Evolutionary conservation across 768 basidiomycete species (phyloP).

Genomic region (Gelatoporia subvermispora): DNA sequence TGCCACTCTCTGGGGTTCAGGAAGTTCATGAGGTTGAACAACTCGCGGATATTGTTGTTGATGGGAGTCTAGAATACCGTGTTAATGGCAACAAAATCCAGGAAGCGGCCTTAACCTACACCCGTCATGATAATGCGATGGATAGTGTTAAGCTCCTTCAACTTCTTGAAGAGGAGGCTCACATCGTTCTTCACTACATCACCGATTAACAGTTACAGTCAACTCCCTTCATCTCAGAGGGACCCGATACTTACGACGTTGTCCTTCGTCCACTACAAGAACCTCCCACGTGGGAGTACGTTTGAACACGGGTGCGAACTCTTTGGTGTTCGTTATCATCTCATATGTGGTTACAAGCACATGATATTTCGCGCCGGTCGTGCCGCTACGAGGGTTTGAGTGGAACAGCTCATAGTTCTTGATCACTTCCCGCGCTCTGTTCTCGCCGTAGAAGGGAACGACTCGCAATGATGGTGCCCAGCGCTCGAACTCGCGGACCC

Average conservation of each 20-base stretch:
- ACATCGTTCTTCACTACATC: conserved; percentile 61
- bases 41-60: conserved; percentile 94
- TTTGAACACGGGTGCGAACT: conserved; percentile 74
- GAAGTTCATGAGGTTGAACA: conserved; percentile 98
- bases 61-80: conserved; percentile 64
- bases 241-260: conserved; percentile 58
- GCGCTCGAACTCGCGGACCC: conserved; percentile 90
- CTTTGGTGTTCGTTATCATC: conserved; percentile 61
- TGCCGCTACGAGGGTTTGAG: conserved; percentile 26
- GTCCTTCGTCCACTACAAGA: conserved; percentile 92
- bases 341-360: conserved; percentile 94
- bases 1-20: conserved; percentile 74
- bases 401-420: conserved; percentile 80
- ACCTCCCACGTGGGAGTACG: conserved; percentile 87
- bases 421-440: conserved; percentile 74
- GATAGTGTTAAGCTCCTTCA: conserved; percentile 71
- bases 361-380: conserved; percentile 68
- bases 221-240: conserved; percentile 5
- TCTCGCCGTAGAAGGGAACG: conserved; percentile 84
- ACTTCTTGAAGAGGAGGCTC: conserved; percentile 74
- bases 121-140: conserved; percentile 91
- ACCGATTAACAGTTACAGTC: neutral
- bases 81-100: neutral
- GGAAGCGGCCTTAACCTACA: conserved; percentile 33
- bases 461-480: conserved; percentile 76